Percentiles rank a stretch among this genome's conserved stretches.
phyloP scores from a whole-genome alignment of 352 stramenopile genomes.

The Globisporangium canariense region DNA sequence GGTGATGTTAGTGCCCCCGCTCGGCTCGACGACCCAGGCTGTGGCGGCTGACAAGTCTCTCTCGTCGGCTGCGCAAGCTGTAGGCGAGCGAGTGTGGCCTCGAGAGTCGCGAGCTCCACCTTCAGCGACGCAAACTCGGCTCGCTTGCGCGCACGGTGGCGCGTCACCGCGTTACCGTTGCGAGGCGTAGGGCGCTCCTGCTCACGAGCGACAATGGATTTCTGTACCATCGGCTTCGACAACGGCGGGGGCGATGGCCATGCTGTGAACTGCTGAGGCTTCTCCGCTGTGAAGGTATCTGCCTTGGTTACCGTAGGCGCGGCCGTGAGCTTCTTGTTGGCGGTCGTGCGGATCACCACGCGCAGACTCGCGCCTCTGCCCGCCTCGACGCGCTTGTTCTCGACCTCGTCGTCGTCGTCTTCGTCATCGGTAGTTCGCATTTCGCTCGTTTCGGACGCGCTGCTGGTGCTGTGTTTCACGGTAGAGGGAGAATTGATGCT shows the following conservation, averaged over 20 bases:
- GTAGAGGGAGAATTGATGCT: background rate
- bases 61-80: background rate
- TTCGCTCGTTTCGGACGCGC: background rate
- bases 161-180: background rate
- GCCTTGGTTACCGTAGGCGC: background rate
- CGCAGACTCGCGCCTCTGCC: conserved; percentile 3
- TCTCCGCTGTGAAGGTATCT: background rate
- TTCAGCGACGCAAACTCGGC: conserved; percentile 1
- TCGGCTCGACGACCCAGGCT: too few species aligned
- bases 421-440: background rate
- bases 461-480: background rate
- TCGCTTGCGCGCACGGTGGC: conserved; percentile 6
- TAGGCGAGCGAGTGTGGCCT: conserved; percentile 2
- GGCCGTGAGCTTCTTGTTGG: conserved; percentile 3
- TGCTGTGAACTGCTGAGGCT: background rate
- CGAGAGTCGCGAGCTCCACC: background rate
- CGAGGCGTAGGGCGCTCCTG: background rate
- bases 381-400: background rate
- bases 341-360: conserved; percentile 10
- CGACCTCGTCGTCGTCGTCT: background rate
- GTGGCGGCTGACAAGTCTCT: background rate
- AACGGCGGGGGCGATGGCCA: background rate
- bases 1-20: background rate
- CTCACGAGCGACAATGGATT: background rate
- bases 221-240: background rate